Base-by-base conservation (phyloP, 2,329 filamentous ascomycete species). In the Uncinocarpus reesii region DNA sequence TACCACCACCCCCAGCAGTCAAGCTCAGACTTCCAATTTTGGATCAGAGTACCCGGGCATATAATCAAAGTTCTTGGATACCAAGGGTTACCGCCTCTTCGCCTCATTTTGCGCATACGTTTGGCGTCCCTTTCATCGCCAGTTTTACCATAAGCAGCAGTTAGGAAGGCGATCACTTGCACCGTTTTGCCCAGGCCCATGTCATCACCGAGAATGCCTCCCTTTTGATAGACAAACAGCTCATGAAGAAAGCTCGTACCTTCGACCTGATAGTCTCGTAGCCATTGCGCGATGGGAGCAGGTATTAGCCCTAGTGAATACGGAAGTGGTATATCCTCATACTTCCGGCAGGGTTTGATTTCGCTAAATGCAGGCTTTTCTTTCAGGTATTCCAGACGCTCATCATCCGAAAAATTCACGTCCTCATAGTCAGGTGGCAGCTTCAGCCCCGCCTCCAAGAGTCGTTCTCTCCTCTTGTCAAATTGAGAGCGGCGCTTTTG, bases 171-270 rank as follows among this genome's bases (percentile, higher is more conserved):
- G 49, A 88, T 92, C 21, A 98, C 86, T 64, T 98, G 92, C 2
- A 98, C 86, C 0, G 92, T 98, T 66, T 98, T 98, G 0, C 92
- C 92, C 26, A 98, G 67, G 16, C 92, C 92, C 92, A 98, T 98
- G 60, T 98, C 92, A 61, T 98, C 92, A 2, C 90, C 89, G 0
- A 98, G 74, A 18, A 98, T 85, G 1, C 85, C 87, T 1, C 92
- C 92, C 57, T 83, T 83, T 60, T 98, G 92, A 55, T 86, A 90
- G 3, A 95, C 83, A 61, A 96, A 96, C 18, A 86, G 76, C 51
- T 86, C 78, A 62, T 96, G 89, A 6, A 98, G 72, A 58, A 95
- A 96, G 26, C 78, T 75, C 11, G 84, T 86, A 4, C 92, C 92
- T 23, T 84, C 77, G 1, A 96, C 74, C 63, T 98, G 92, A 59